These are phyloP conservation scores for Pistacia integerrima DNA, from an alignment of 345 rosid genomes.

Conservation along the genomic window DNA sequence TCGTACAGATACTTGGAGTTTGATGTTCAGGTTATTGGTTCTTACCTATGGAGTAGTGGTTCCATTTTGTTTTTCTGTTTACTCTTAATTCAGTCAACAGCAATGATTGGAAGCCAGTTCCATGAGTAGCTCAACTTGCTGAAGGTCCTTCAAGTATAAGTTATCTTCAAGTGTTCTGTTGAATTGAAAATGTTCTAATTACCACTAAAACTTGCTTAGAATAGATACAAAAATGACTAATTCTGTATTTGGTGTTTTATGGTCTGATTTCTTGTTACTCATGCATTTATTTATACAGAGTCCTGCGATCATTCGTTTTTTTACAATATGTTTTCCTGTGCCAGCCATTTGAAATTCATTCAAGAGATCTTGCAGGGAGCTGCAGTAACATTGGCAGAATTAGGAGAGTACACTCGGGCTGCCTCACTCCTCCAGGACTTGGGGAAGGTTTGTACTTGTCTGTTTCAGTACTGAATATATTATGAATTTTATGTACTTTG, in stretches of 20 bases:
- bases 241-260: neutral
- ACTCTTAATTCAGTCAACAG: neutral
- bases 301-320: conserved; percentile 9
- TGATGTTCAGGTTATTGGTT: neutral
- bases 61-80: neutral
- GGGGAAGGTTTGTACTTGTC: conserved; percentile 62
- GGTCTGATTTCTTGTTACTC: neutral
- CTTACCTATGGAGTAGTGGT: neutral
- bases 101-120: neutral
- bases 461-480: conserved; percentile 9
- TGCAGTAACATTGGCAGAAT: conserved; percentile 77
- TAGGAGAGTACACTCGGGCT: conserved; percentile 80
- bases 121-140: neutral
- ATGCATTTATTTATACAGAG: neutral
- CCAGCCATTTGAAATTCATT: conserved; percentile 26
- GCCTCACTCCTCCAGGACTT: conserved; percentile 69
- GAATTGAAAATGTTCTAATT: neutral
- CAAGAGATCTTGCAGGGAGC: conserved; percentile 70
- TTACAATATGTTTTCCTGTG: conserved; percentile 11
- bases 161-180: neutral
- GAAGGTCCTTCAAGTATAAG: neutral
- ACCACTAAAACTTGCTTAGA: neutral
- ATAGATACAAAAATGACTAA: neutral
- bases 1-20: neutral
- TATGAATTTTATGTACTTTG: conserved; percentile 7